Conservation (phyloP, 208 protist genomes). For the Leishmania gerbilli region DNA sequence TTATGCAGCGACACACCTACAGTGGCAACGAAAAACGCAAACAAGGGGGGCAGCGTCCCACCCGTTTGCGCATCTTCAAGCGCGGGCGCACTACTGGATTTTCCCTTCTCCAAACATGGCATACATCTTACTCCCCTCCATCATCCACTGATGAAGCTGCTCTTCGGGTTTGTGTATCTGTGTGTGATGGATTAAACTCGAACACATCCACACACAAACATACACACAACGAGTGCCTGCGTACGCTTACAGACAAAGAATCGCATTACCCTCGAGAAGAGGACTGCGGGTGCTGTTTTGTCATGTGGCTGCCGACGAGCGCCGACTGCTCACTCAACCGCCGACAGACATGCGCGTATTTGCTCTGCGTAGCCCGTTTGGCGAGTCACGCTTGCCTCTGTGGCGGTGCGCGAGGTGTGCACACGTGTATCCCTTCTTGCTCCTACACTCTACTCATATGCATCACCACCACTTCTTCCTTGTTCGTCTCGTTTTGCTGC, state of each 20-base stretch:
- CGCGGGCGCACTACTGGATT: not conserved
- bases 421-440: not conserved
- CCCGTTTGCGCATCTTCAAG: not conserved
- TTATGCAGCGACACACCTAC: not conserved
- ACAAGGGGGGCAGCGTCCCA: not conserved
- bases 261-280: not conserved
- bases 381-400: not conserved
- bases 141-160: not conserved
- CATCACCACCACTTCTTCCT: no score
- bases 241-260: not conserved
- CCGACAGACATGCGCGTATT: not conserved
- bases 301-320: not conserved
- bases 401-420: not conserved
- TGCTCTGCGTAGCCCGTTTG: not conserved
- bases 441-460: not conserved
- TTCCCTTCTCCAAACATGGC: not conserved
- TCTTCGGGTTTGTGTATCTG: not conserved
- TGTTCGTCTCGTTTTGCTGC: not conserved
- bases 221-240: not conserved
- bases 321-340: not conserved
- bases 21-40: not conserved
- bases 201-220: not conserved
- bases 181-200: not conserved
- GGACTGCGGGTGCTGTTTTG: not conserved
- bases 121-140: not conserved